phyloP scores from a whole-genome alignment of 139 green algal species.

The Chlorella sp. region DNA sequence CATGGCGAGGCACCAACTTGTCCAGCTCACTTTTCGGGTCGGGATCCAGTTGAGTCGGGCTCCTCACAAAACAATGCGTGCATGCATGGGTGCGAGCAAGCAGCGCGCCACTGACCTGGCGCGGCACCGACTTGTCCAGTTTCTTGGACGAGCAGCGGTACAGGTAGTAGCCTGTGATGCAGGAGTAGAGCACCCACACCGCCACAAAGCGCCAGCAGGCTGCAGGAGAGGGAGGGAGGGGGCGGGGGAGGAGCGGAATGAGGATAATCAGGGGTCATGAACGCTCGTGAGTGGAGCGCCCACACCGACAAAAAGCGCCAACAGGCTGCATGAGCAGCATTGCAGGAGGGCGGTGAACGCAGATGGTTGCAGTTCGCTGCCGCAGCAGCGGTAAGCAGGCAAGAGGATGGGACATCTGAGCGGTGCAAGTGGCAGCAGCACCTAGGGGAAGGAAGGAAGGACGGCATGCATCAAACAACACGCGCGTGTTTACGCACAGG shows the following conservation, averaged over 20 bases:
- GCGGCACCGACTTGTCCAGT: conserved; percentile 66
- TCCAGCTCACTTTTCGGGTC: too few species aligned
- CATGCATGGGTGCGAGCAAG: not conserved
- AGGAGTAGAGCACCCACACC: conserved; percentile 72
- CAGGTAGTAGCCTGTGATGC: conserved; percentile 70
- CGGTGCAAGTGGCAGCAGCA: not conserved
- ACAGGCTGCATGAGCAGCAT: not conserved
- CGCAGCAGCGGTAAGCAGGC: too few species aligned
- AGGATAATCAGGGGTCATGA: not conserved
- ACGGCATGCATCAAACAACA: not conserved
- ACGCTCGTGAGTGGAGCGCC: not conserved
- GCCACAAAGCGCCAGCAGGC: conserved; percentile 80
- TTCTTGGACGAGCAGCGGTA: conserved; percentile 53
- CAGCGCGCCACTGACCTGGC: conserved; percentile 1
- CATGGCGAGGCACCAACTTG: too few species aligned
- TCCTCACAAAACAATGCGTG: not conserved
- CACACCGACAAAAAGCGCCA: not conserved
- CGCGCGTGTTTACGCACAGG: too few species aligned
- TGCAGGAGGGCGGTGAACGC: not conserved
- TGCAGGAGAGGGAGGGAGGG: not conserved
- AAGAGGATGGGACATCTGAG: too few species aligned
- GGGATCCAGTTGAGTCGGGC: too few species aligned
- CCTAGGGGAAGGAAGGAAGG: not conserved
- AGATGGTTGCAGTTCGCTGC: not conserved
- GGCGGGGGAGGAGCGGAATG: too few species aligned